Evolutionary conservation across 1,284 basidiomycete genomes (phyloP).

Genomic region (Mycosarcoma maydis): DNA sequence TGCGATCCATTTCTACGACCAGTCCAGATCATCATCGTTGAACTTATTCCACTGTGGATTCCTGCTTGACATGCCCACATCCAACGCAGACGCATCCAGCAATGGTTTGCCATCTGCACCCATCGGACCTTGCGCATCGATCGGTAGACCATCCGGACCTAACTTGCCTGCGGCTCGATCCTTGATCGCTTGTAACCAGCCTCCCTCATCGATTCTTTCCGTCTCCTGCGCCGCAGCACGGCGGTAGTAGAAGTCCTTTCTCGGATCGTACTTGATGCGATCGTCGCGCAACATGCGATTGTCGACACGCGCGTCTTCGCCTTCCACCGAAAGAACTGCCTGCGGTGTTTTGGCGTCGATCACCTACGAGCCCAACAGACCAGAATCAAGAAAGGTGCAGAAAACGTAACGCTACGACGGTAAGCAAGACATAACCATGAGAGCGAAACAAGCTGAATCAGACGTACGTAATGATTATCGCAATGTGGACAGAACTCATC

Average conservation of each 20-base stretch:
- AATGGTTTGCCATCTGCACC: conserved; percentile 31
- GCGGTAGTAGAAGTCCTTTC: conserved; percentile 71
- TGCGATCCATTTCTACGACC: conserved; percentile 37
- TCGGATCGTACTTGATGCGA: conserved; percentile 71
- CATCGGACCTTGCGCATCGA: conserved; percentile 19
- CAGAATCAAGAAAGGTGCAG: too few relatives aligned
- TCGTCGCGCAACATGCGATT: conserved; percentile 80
- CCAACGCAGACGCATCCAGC: conserved; percentile 17
- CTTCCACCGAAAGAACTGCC: conserved; percentile 83
- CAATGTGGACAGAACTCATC: conserved; percentile 99
- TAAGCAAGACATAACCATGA: too few relatives aligned
- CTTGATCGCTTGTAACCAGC: conserved; percentile 51
- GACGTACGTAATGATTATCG: conserved; percentile 88
- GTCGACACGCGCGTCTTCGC: conserved; percentile 88
- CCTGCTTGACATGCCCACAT: not conserved
- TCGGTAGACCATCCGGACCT: conserved; percentile 36
- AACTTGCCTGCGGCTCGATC: conserved; percentile 47
- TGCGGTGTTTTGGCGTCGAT: conserved; percentile 91
- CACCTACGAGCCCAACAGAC: too few relatives aligned
- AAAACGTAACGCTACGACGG: too few relatives aligned
- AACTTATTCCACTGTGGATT: conserved; percentile 36
- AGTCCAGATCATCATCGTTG: conserved; percentile 61
- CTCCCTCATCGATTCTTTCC: conserved; percentile 61
- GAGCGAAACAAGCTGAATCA: too few relatives aligned
- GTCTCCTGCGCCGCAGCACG: conserved; percentile 41